Base-by-base conservation (phyloP, 495 filamentous ascomycete genomes). In the Pyrenula massariospora region DNA sequence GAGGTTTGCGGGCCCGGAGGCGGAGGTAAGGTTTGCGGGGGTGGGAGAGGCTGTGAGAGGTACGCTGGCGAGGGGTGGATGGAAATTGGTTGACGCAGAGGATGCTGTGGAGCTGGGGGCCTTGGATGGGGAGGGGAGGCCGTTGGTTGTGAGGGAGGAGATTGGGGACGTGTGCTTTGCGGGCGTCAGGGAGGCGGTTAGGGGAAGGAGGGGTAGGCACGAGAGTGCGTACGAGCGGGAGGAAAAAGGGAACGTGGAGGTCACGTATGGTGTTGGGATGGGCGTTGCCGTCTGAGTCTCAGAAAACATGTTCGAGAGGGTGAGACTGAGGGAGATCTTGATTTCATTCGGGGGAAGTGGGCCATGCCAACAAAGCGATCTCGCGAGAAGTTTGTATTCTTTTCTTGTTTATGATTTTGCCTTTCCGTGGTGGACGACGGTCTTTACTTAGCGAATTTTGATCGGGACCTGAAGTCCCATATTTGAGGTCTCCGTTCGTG, bases 1-100 rank as follows among this genome's bases (percentile, higher is more conserved):
- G 2, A 52, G 60, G 0, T 64, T 60, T 56, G 60, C 65, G 2
- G 65, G 68, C 0, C 51, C 55, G 22, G 59, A 61, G 3, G 58
- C 68, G 24, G 58, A 68, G 53, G 58, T 73, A 2, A 54, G 70
- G 2, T 54, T 73, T 19, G 63, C 66, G 19, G 68, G 65, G 10
- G 48, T 71, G 59, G 53, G 52, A 3, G 21, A 54, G 21, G 56
- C 54, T 12, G 67, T 73, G 2, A 49, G 61, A 19, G 20, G 20
- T 5, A 42, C 8, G 8, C 31, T 42, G 31, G 15, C 15, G 31
- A 42, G 31, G 31, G 15, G 31, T 42, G 31, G 31, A 42, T 42
- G 31, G 31, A 42, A 42, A 15, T 8, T 42, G 8, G 31, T 42
- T 5, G 31, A 42, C 15, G 31, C 31, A 15, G 31, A 42, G 31